Conservation (phyloP, 495 filamentous ascomycete genomes). For the Gamarada debralockiae region DNA sequence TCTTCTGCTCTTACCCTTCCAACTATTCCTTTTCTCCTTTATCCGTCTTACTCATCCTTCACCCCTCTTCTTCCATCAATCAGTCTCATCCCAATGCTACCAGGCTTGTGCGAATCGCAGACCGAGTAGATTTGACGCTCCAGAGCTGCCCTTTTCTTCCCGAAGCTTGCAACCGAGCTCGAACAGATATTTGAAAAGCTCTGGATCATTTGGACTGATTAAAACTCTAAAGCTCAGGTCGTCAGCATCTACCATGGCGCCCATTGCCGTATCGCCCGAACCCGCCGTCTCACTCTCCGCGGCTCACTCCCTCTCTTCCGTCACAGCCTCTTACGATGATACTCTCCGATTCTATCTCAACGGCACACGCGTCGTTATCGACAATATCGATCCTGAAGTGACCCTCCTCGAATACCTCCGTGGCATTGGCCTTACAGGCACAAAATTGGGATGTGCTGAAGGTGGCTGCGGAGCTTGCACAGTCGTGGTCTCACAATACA, state of each 20-base stretch:
- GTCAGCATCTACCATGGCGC: conserved; percentile 34
- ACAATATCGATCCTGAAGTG: conserved; percentile 75
- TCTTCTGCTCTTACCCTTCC: too few relatives aligned
- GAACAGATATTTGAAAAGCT: too few relatives aligned
- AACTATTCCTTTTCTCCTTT: too few relatives aligned
- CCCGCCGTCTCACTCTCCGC: conserved; percentile 18
- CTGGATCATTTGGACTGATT: too few relatives aligned
- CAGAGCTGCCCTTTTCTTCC: too few relatives aligned
- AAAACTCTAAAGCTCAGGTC: too few relatives aligned
- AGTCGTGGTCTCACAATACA: conserved; percentile 89
- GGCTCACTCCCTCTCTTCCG: conserved; percentile 27
- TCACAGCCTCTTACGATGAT: conserved; percentile 64
- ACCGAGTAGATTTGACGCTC: too few relatives aligned
- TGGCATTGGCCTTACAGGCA: conserved; percentile 78
- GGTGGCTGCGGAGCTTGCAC: conserved; percentile 97
- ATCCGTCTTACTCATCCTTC: too few relatives aligned
- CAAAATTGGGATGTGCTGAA: conserved; percentile 81
- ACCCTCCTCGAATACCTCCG: conserved; percentile 90
- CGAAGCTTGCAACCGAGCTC: too few relatives aligned
- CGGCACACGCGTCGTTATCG: conserved; percentile 79
- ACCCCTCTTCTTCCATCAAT: too few relatives aligned
- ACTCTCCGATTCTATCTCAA: conserved; percentile 88
- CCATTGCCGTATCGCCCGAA: conserved; percentile 39
- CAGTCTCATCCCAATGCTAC: too few relatives aligned
- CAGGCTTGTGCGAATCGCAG: too few relatives aligned